phyloP scores from a whole-genome alignment of 2,329 filamentous ascomycete genomes.

The Botrytis elliptica region DNA sequence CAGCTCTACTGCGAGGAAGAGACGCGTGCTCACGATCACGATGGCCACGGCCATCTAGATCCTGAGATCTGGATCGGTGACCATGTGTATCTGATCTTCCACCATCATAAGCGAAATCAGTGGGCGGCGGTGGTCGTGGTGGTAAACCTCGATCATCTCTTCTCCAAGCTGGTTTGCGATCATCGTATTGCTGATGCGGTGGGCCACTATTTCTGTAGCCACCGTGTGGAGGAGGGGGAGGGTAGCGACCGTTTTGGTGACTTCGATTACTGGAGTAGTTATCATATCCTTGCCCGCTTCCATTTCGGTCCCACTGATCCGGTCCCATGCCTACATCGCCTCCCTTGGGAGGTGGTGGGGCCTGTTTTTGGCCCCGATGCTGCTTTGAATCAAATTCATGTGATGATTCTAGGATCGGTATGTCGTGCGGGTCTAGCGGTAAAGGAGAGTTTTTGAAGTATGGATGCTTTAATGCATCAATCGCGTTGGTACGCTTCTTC shows the following conservation, averaged over 20 bases:
- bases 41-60: constrained; percentile 32
- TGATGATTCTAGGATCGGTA: constrained; percentile 91
- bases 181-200: constrained; percentile 31
- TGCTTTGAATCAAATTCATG: constrained; percentile 95
- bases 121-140: constrained; percentile 37
- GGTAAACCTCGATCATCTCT: constrained; percentile 35
- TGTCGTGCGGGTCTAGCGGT: constrained; percentile 77
- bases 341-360: constrained; percentile 83
- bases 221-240: constrained; percentile 29
- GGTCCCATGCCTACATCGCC: constrained; percentile 78
- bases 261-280: constrained; percentile 31
- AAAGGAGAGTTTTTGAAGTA: constrained; percentile 82
- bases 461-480: constrained; percentile 87
- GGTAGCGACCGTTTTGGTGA: constrained; percentile 19
- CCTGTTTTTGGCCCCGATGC: constrained; percentile 81
- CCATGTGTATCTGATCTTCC: constrained; percentile 41
- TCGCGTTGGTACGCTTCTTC: constrained; percentile 83
- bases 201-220: constrained; percentile 35
- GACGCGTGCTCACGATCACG: constrained; percentile 18
- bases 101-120: constrained; percentile 35
- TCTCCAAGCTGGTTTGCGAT: constrained; percentile 39
- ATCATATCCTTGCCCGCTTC: constrained; percentile 32
- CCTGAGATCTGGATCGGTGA: constrained; percentile 45
- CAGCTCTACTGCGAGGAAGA: constrained; percentile 30
- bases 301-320: constrained; percentile 42